A percentile compares a stretch with the other conserved stretches of the same genome.
Evolutionary conservation across 2,329 filamentous ascomycete genomes (phyloP).

Genomic region (Aspergillus proliferans): DNA sequence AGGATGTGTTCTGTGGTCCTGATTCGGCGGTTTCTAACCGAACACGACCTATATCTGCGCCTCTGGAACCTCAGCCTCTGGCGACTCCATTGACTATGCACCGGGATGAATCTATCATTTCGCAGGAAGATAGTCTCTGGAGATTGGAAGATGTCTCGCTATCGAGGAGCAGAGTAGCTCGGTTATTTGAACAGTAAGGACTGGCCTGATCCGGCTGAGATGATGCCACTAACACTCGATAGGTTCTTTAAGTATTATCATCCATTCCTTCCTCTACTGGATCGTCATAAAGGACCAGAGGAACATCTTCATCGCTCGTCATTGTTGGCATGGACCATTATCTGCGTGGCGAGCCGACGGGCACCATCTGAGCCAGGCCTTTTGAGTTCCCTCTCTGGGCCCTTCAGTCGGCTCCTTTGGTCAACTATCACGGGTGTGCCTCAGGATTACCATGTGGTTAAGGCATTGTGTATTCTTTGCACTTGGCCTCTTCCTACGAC

Average conservation of each 20-base stretch:
- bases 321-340: constrained; percentile 59
- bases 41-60: constrained; percentile 26
- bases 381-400: constrained; percentile 44
- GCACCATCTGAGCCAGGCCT: constrained; percentile 50
- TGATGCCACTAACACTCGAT: constrained; percentile 1
- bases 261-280: constrained; percentile 57
- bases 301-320: constrained; percentile 53
- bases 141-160: constrained; percentile 45
- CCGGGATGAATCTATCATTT: constrained; percentile 27
- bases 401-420: constrained; percentile 54
- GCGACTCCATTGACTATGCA: constrained; percentile 28
- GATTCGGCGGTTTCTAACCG: constrained; percentile 23
- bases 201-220: background rate
- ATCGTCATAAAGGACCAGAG: constrained; percentile 48
- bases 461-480: constrained; percentile 56
- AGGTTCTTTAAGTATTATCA: constrained; percentile 60
- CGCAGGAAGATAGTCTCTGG: constrained; percentile 38
- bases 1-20: constrained; percentile 27
- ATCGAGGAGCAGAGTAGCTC: constrained; percentile 31
- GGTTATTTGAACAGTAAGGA: constrained; percentile 39
- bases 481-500: constrained; percentile 59
- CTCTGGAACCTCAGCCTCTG: constrained; percentile 27
- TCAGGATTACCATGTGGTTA: constrained; percentile 57
- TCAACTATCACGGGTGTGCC: constrained; percentile 53
- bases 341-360: constrained; percentile 55